Evolutionary conservation across 139 green algal species (phyloP), one percentile per base, ranked within the genome.

Genomic region (Trebouxia sp.): DNA sequence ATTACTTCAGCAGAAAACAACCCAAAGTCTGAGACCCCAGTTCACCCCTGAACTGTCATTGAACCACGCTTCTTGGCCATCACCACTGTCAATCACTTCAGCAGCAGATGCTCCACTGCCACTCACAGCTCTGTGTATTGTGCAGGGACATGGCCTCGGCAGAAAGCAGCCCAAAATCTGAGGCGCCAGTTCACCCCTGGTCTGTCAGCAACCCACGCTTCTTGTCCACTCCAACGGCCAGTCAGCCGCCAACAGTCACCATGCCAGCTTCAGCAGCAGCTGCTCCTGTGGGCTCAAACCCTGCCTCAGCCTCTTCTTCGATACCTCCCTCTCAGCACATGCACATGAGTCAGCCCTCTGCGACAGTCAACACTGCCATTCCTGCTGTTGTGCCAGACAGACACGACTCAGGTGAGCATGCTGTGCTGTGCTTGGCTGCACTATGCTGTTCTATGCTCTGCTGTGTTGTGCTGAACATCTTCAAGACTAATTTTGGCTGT

Each of bases 251-350:
- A 28, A 51, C 74, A 22, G 30, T 65, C 6, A 65, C 47, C 45
- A 79, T 79, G 41, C 17, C 41, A 37, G 43, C 74, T 24, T 65
- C 32, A 43, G 47, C n/a, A 45, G 74, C 74, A 66, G 74, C 74
- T 20, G 74, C 74, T 5, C 74, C 74, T 14, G 74, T 79, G 11
- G 74, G 67, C 24, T 14, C 41, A 37, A 39, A 39, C 41, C 43
- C 62, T 30, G 62, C 62, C 32, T 72, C 62, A 0, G 62, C 32
- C 43, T 45, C 47, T 53, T 53, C 62, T 72, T 35, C 62, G 32
- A 45, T 45, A 28, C 15, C 62, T 26, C 62, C 62, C 28, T 32
- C 62, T 15, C 62, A 72, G 62, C 58, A 41, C 58, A 72, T 72
- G 62, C 32, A 32, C 62, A 72, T 72, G 35, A 72, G 32, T 45